Evolutionary conservation across 495 filamentous ascomycete species (phyloP).

Genomic region (Wilcoxina mikolae): DNA sequence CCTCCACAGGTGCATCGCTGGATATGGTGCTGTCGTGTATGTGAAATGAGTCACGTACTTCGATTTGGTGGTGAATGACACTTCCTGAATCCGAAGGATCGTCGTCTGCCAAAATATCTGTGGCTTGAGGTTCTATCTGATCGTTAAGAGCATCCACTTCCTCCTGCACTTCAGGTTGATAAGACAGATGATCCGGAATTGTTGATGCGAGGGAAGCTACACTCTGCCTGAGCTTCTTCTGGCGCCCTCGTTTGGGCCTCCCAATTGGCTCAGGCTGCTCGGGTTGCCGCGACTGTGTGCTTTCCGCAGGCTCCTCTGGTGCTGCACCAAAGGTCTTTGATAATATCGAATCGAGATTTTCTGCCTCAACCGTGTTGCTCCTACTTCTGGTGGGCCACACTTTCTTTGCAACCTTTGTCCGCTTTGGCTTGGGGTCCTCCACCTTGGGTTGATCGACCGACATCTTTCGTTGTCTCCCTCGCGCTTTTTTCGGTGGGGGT

Average conservation of each 20-base stretch:
- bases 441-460: background rate
- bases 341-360: too few relatives aligned
- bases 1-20: too few relatives aligned
- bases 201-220: background rate
- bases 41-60: background rate
- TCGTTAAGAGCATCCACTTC: background rate
- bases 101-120: background rate
- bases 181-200: background rate
- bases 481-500: slow-evolving; percentile 5
- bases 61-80: background rate
- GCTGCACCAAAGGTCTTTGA: background rate
- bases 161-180: background rate
- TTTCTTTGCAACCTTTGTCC: background rate
- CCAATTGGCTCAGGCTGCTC: background rate
- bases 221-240: background rate
- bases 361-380: background rate
- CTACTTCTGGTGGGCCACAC: background rate
- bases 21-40: too few relatives aligned
- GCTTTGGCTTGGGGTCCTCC: background rate
- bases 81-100: background rate
- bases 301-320: background rate
- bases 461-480: slow-evolving; percentile 9
- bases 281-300: background rate
- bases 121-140: background rate
- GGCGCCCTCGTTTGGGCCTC: background rate